Base-by-base conservation (phyloP, 2,329 filamentous ascomycete species). In the Aaosphaeria arxii region DNA sequence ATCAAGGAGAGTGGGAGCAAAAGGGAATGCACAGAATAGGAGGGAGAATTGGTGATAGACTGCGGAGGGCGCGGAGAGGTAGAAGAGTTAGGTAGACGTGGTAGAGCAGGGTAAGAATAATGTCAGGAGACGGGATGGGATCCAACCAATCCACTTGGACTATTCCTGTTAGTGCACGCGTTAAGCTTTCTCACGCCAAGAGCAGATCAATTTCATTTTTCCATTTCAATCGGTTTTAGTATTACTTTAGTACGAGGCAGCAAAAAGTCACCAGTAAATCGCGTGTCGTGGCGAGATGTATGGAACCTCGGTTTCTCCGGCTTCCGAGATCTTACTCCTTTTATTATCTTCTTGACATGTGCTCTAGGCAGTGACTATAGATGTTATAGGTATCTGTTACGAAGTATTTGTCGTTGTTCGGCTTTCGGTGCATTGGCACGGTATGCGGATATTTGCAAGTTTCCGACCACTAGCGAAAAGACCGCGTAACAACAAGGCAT, bases 61-160 rank as follows among this genome's bases (percentile, higher is more conserved):
- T 32, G 36, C 29, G 29, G 42, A 38, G 13, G 42, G 30, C 17
- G 36, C 32, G 31, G 42, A 13, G 11, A 48, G 33, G 29, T 11
- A 43, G 45, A 47, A 43, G 36, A 36, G 30, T 13, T 44, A 36
- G 38, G 47, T 36, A 44, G 42, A 43, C 17, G 17, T 24, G 17
- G 17, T 24, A 24, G 17, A 32, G 40, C 42, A 43, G 42, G 40
- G 40, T 13, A 31, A 40, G 36, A 49, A 39, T 29, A 40, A 28
- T 43, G 41, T 52, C 50, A 55, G 52, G 52, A 55, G 52, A 55
- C 36, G 46, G 39, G 24, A n/a, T 40, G 30, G 29, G 24, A 41
- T 40, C 30, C 33, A 36, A 36, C 33, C 33, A 36, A 24, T 24
- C 17, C 17, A 24, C 17, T 24, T 24, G 17, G 17, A 24, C 17